These are phyloP conservation scores for Tuber umbilicatum DNA, from an alignment of 495 filamentous ascomycete species.

Conservation along the genomic window DNA sequence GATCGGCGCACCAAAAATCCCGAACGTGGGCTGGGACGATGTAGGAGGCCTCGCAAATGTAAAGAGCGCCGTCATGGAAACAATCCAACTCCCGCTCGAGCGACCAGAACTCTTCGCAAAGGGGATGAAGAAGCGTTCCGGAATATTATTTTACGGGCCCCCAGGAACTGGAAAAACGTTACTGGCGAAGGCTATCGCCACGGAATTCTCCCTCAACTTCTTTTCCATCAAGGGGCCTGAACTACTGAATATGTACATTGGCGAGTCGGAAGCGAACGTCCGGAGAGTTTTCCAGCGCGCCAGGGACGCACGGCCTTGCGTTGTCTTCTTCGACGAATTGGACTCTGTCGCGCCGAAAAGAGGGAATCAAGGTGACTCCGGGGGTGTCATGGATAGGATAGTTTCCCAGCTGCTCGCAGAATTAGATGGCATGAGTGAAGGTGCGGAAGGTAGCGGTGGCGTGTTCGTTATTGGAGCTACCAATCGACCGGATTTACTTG, in stretches of 20 bases:
- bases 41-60: conserved; percentile 90
- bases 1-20: conserved; percentile 96
- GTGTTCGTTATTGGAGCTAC: conserved; percentile 98
- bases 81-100: conserved; percentile 87
- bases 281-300: conserved; percentile 92
- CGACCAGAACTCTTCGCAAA: conserved; percentile 92
- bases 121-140: conserved; percentile 97
- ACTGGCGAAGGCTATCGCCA: conserved; percentile 94
- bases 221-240: conserved; percentile 98
- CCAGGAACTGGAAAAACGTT: conserved; percentile 96
- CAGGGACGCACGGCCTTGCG: conserved; percentile 89
- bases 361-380: conserved; percentile 95
- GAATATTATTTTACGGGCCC: conserved; percentile 95
- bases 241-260: conserved; percentile 98
- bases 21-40: conserved; percentile 93
- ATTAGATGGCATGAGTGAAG: conserved; percentile 94
- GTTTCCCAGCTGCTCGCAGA: conserved; percentile 93
- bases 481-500: conserved; percentile 87
- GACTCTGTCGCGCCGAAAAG: conserved; percentile 96
- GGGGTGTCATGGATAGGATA: conserved; percentile 98
- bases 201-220: conserved; percentile 97
- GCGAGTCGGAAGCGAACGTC: conserved; percentile 96
- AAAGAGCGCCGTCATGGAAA: conserved; percentile 93
- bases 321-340: conserved; percentile 97
- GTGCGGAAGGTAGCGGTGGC: conserved; percentile 69